A percentile compares a stretch with the other conserved stretches of the same genome.
Conservation (phyloP, 306 rosid genomes). For the Quillaja saponaria region DNA sequence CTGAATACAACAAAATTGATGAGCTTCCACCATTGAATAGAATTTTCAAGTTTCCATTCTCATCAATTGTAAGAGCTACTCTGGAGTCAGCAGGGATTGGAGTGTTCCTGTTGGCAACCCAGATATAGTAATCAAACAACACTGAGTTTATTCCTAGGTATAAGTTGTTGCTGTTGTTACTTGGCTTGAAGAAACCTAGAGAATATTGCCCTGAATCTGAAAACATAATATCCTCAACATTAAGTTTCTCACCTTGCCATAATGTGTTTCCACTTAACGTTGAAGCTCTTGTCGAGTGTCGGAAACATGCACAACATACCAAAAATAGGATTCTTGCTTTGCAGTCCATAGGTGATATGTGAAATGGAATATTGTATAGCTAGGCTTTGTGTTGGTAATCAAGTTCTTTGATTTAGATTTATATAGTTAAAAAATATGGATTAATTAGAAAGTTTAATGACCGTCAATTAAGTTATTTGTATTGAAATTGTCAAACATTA, state of each 20-base stretch:
- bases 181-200: conserved; percentile 29
- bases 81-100: conserved; percentile 14
- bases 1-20: conserved; percentile 8
- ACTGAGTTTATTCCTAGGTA: conserved; percentile 2
- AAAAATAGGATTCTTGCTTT: too few species aligned
- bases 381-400: too few species aligned
- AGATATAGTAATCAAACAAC: neutral
- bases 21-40: neutral
- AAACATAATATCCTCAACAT: conserved; percentile 16
- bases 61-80: conserved; percentile 24
- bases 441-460: too few species aligned
- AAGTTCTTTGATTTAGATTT: too few species aligned
- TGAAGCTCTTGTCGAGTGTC: too few species aligned
- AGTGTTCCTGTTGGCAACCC: conserved; percentile 30
- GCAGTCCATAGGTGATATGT: too few species aligned
- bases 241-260: conserved; percentile 27
- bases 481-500: too few species aligned
- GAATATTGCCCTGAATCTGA: conserved; percentile 17
- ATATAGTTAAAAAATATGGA: too few species aligned
- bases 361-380: too few species aligned
- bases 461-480: too few species aligned
- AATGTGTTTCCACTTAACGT: neutral
- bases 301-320: too few species aligned
- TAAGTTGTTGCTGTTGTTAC: neutral
- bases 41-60: neutral